Percentiles rank a stretch among this genome's conserved stretches.
phyloP scores from a whole-genome alignment of 2,329 filamentous ascomycete species.

The Aaosphaeria pasadenensis region DNA sequence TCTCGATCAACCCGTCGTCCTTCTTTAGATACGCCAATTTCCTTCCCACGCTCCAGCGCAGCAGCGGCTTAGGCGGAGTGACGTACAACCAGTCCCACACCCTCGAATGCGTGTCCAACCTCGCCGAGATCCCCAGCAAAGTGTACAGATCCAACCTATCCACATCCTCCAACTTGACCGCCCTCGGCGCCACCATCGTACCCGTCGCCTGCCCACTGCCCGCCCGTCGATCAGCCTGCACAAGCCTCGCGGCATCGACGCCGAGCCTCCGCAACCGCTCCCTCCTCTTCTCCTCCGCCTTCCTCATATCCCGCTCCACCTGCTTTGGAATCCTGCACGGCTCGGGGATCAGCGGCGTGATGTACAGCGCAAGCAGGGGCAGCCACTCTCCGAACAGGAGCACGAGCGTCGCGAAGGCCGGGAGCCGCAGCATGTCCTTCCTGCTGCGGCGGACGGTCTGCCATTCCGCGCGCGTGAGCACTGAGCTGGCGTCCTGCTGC shows the following conservation, averaged over 20 bases:
- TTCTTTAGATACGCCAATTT: constrained; percentile 62
- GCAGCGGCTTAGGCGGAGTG: constrained; percentile 46
- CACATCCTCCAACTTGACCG: constrained; percentile 2
- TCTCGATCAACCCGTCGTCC: constrained; percentile 68
- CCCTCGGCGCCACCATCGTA: neutral
- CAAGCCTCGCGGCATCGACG: constrained; percentile 14
- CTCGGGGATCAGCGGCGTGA: constrained; percentile 71
- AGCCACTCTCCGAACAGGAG: constrained; percentile 83
- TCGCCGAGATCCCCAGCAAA: constrained; percentile 16
- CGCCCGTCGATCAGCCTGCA: constrained; percentile 9
- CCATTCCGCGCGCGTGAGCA: constrained; percentile 63
- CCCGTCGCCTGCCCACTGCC: neutral
- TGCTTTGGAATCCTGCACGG: constrained; percentile 82
- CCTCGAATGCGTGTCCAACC: constrained; percentile 19
- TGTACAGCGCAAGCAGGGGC: constrained; percentile 70
- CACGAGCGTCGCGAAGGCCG: constrained; percentile 73
- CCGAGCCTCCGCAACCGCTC: constrained; percentile 13
- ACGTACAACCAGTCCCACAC: constrained; percentile 42
- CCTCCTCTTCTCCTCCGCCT: constrained; percentile 44
- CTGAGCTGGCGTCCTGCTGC: neutral
- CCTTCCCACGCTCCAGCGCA: constrained; percentile 53
- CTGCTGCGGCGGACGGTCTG: constrained; percentile 66
- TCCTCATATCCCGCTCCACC: constrained; percentile 55
- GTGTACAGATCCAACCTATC: constrained; percentile 11
- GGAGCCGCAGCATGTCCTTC: constrained; percentile 74